phyloP scores from a whole-genome alignment of 768 basidiomycete genomes.

The Aureoboletus auriporus region DNA sequence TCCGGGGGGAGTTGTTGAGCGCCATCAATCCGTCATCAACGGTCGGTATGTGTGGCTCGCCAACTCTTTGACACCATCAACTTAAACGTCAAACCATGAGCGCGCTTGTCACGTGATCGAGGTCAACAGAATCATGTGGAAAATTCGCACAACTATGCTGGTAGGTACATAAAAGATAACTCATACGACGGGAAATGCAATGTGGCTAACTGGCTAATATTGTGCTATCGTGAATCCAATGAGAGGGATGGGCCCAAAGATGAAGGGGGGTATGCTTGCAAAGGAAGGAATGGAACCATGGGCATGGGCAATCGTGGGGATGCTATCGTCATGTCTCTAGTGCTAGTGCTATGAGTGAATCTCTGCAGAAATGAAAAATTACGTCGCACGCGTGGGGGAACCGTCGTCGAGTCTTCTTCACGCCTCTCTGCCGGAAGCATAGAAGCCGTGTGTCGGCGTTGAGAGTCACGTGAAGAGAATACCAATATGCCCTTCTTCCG shows the following conservation, averaged over 20 bases:
- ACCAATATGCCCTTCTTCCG: slow-evolving; percentile 4
- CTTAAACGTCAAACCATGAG: not conserved
- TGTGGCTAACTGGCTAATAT: not conserved
- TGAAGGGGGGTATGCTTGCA: slow-evolving; percentile 19
- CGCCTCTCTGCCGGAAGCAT: slow-evolving; percentile 6
- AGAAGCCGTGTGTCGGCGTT: slow-evolving; percentile 20
- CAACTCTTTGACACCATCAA: not conserved
- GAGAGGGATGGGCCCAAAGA: slow-evolving; percentile 9
- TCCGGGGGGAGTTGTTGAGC: slow-evolving; percentile 65
- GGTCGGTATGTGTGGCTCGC: slow-evolving; percentile 2
- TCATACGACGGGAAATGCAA: slow-evolving; percentile 12
- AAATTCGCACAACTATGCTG: not conserved
- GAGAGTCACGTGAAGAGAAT: slow-evolving; percentile 17
- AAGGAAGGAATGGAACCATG: not conserved
- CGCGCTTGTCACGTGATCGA: slow-evolving; percentile 29
- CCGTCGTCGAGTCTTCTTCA: slow-evolving; percentile 14
- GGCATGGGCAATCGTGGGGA: slow-evolving; percentile 9
- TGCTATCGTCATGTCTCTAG: slow-evolving; percentile 8
- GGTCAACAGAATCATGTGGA: not conserved
- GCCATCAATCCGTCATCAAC: slow-evolving; percentile 45
- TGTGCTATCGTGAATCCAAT: slow-evolving; percentile 5
- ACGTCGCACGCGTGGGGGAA: slow-evolving; percentile 25
- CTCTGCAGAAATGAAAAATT: slow-evolving; percentile 35
- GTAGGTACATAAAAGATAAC: slow-evolving; percentile 7
- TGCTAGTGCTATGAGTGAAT: slow-evolving; percentile 20